These are phyloP conservation scores for Rhizopus sp. DNA, from an alignment of 371 early-diverging fungal species.

Conservation along the genomic window DNA sequence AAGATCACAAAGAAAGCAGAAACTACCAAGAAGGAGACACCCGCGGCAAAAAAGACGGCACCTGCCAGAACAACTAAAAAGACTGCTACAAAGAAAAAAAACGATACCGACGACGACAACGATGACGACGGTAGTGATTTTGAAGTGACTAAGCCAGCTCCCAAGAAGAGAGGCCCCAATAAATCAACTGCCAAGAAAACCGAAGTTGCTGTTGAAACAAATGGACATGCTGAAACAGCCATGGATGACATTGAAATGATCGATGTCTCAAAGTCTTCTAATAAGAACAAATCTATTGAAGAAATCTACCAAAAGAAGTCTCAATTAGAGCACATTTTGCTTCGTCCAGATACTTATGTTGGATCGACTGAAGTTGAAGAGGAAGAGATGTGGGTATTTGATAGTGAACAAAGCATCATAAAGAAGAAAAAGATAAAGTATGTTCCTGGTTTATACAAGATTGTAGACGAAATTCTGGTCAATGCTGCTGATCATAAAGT, in stretches of 20 bases:
- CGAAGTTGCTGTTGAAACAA: background rate
- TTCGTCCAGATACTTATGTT: constrained; percentile 99
- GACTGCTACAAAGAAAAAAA: constrained; percentile 1
- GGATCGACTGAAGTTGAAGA: constrained; percentile 93
- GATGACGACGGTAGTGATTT: constrained; percentile 1
- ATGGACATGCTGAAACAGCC: background rate
- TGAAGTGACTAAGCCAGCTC: constrained; percentile 1
- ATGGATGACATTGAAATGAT: constrained; percentile 12
- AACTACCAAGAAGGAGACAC: background rate
- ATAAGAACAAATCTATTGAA: constrained; percentile 57
- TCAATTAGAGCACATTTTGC: constrained; percentile 98
- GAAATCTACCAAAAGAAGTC: constrained; percentile 99
- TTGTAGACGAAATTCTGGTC: constrained; percentile 99
- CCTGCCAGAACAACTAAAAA: constrained; percentile 9
- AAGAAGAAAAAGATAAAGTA: constrained; percentile 74
- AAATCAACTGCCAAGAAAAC: constrained; percentile 12
- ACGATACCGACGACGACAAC: background rate
- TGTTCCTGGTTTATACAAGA: constrained; percentile 99
- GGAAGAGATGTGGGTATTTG: constrained; percentile 89
- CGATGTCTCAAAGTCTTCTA: background rate
- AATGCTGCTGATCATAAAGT: constrained; percentile 97
- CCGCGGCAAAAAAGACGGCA: constrained; percentile 8
- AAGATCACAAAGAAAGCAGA: constrained; percentile 4
- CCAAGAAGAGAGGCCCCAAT: background rate
- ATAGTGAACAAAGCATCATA: constrained; percentile 67